phyloP scores from a whole-genome alignment of 1,284 basidiomycete genomes.

The Ceratorhiza oryzae-sativae region DNA sequence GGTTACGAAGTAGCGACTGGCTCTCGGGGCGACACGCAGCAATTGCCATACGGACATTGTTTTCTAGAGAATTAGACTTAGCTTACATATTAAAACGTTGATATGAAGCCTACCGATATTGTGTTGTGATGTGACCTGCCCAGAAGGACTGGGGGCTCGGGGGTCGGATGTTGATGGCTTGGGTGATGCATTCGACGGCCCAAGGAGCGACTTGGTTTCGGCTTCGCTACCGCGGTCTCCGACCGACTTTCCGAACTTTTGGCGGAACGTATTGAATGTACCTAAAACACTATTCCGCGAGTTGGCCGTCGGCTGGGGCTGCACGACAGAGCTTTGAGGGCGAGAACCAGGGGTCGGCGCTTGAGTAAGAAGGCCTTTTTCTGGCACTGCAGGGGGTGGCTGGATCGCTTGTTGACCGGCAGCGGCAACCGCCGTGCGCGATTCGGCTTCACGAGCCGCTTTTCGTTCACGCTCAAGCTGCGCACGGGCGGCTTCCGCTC shows the following conservation, averaged over 20 bases:
- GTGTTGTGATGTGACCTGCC: conserved; percentile 37
- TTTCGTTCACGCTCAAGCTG: conserved; percentile 27
- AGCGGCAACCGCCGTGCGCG: not conserved
- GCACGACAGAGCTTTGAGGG: not conserved
- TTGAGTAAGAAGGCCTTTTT: conserved; percentile 9
- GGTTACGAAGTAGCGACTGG: conserved; percentile 65
- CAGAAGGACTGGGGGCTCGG: conserved; percentile 24
- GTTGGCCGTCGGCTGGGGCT: conserved; percentile 7
- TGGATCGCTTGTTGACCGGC: not conserved
- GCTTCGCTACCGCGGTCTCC: not conserved
- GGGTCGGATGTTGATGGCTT: conserved; percentile 3
- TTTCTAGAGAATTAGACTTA: conserved; percentile 37
- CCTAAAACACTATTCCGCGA: conserved; percentile 18
- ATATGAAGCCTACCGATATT: conserved; percentile 36
- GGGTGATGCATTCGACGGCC: conserved; percentile 2
- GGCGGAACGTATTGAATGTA: conserved; percentile 8
- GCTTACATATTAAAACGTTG: not conserved
- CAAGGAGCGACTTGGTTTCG: conserved; percentile 21
- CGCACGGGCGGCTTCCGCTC: conserved; percentile 53
- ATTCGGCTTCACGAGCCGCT: conserved; percentile 21
- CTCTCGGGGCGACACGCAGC: conserved; percentile 76
- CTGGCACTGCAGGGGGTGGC: not conserved
- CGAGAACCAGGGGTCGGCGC: not conserved
- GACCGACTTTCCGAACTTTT: not conserved
- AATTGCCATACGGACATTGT: conserved; percentile 69